Conservation (phyloP, 805 yeast genomes). For the Pichia scutulata region DNA sequence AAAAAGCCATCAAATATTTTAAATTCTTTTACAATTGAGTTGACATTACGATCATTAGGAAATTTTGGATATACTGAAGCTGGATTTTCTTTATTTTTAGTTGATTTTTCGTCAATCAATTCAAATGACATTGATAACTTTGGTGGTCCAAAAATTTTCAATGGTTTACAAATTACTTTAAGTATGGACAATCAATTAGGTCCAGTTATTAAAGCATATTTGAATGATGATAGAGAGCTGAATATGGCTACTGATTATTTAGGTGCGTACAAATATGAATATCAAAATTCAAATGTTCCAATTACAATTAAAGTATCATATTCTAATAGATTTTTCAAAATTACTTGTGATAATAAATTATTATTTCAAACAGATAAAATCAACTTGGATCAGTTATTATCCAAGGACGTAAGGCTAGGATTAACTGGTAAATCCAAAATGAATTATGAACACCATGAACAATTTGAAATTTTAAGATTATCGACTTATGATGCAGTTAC, state of each 20-base stretch:
- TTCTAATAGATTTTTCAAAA: constrained; percentile 37
- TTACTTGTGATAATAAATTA: constrained; percentile 66
- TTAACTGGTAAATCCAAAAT: constrained; percentile 40
- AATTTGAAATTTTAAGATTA: constrained; percentile 57
- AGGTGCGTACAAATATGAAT: constrained; percentile 32
- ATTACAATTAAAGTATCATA: constrained; percentile 59
- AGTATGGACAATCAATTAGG: constrained; percentile 37
- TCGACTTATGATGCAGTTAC: constrained; percentile 44
- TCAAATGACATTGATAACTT: constrained; percentile 29
- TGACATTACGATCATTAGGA: constrained; percentile 57
- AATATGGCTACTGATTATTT: constrained; percentile 19
- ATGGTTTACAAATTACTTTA: constrained; percentile 61
- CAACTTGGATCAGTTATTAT: constrained; percentile 31
- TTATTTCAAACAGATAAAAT: constrained; percentile 60
- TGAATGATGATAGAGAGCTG: constrained; percentile 48
- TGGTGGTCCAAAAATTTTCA: constrained; percentile 51
- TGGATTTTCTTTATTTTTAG: constrained; percentile 53
- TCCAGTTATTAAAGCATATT: constrained; percentile 47
- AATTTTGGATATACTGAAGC: constrained; percentile 40
- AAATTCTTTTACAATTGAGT: constrained; percentile 41
- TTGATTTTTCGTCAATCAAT: constrained; percentile 30
- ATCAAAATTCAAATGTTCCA: constrained; percentile 66
- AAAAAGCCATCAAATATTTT: constrained; percentile 18
- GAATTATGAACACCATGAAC: constrained; percentile 36
- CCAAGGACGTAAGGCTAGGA: constrained; percentile 40